These are phyloP conservation scores for Haplosporangium gracile DNA, from an alignment of 192 early-diverging fungal species.

Conservation along the genomic window DNA sequence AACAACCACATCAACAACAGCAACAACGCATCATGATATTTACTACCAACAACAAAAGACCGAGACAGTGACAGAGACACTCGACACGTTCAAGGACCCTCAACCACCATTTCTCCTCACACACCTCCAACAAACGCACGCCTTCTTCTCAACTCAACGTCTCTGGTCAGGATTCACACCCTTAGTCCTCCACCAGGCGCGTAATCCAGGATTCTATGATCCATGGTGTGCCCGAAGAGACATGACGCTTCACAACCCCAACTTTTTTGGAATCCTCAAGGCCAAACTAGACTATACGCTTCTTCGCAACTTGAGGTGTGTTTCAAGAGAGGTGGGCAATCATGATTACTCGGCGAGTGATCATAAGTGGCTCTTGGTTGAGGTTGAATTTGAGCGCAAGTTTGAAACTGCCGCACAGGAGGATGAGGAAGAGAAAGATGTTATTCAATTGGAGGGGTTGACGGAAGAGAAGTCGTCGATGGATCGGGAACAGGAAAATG, in stretches of 20 bases:
- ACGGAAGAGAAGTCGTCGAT: background rate
- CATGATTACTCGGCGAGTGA: constrained; percentile 74
- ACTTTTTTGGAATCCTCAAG: constrained; percentile 72
- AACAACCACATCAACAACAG: background rate
- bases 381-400: constrained; percentile 58
- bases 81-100: constrained; percentile 30
- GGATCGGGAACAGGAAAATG: background rate
- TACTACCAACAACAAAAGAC: constrained; percentile 4
- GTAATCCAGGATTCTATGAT: constrained; percentile 84
- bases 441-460: background rate
- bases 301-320: constrained; percentile 66
- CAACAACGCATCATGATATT: constrained; percentile 10
- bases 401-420: constrained; percentile 14
- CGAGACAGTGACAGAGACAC: background rate
- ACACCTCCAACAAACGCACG: background rate
- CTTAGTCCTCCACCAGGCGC: constrained; percentile 61
- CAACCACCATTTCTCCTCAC: constrained; percentile 49
- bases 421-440: background rate
- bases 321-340: constrained; percentile 70
- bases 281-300: constrained; percentile 85
- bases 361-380: constrained; percentile 78
- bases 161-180: constrained; percentile 61
- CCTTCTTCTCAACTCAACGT: constrained; percentile 26
- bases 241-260: constrained; percentile 73
- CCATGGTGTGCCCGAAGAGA: constrained; percentile 73